These are phyloP conservation scores for Tuber indicum DNA, from an alignment of 495 filamentous ascomycete species.

Conservation along the genomic window DNA sequence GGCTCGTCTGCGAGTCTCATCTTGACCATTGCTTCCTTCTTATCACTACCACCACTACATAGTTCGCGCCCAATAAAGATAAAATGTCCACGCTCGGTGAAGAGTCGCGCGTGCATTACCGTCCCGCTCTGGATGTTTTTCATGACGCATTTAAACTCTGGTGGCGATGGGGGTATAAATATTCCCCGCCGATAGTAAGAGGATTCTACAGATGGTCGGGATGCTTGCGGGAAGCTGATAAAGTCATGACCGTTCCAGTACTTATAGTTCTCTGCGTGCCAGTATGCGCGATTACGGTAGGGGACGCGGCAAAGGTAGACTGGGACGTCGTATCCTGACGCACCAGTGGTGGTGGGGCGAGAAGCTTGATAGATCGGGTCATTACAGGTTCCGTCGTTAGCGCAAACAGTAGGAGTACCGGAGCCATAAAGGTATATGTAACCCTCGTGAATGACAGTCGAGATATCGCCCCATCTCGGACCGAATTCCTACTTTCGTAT, in stretches of 20 bases:
- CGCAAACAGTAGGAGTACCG: neutral
- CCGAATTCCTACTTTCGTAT: constrained; percentile 8
- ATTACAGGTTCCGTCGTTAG: neutral
- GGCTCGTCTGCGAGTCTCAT: constrained; percentile 21
- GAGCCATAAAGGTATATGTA: constrained; percentile 28
- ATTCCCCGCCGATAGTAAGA: neutral
- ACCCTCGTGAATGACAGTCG: constrained; percentile 11
- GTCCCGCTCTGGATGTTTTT: constrained; percentile 11
- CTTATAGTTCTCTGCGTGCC: constrained; percentile 16
- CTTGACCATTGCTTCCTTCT: neutral
- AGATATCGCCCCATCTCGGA: constrained; percentile 26
- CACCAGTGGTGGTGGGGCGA: neutral
- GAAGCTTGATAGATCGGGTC: neutral
- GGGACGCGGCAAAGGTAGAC: constrained; percentile 26
- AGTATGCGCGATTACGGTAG: constrained; percentile 13
- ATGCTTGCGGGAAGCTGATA: neutral
- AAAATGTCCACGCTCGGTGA: constrained; percentile 15
- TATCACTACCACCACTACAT: neutral
- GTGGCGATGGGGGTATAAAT: neutral
- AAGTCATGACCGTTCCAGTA: constrained; percentile 22
- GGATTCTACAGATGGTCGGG: neutral
- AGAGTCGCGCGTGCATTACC: constrained; percentile 16
- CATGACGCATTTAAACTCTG: constrained; percentile 9
- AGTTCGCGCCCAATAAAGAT: constrained; percentile 13
- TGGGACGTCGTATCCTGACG: neutral